Base-by-base conservation (phyloP, 805 yeast species). In the Martiniozyma abietophila region DNA sequence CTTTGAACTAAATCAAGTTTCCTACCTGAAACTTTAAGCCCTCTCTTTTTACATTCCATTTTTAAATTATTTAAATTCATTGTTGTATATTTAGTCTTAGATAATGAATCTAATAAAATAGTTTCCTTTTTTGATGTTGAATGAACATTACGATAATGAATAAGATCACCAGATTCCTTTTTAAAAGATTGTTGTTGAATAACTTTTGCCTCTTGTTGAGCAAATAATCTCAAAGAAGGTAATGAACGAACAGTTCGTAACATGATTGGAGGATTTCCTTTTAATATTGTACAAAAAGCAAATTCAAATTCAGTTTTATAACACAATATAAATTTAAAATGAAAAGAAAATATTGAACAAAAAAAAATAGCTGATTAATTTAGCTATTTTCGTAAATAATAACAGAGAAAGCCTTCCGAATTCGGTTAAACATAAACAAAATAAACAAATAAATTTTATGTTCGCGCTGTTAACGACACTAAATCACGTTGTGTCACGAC, bases 11-110 rank as follows among this genome's bases (percentile, higher is more conserved):
- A 55, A 20, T 78, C 83, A 8, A 66, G 53, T 47, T 78, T 78
- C 32, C 64, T 64, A 10, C 86, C 86, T n/a, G 72, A 57, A 0
- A 76, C 67, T 45, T 69, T 73, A 39, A 78, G 52, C 0, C 82
- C 81, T 40, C 78, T 65, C 37, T 58, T 59, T 37, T 70, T 69
- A 50, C 83, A 75, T 49, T 77, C 83, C 34, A 51, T 52, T 48
- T 71, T 75, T 44, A 78, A 61, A 2, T 71, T 62, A 35, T 69
- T 67, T 25, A 76, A 56, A 27, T 72, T 71, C 71, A 75, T 67
- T 19, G 58, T 49, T 2, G 54, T 40, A 29, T 51, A 59, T 40
- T 43, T 58, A 22, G 49, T 35, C 14, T 41, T 36, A n/a, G 39
- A 42, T 21, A 36, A 27, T 8, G 42, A 31, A 29, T 51, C 61